These are phyloP conservation scores for Cercophora sp. DNA, from an alignment of 495 filamentous ascomycete species.

Conservation along the genomic window DNA sequence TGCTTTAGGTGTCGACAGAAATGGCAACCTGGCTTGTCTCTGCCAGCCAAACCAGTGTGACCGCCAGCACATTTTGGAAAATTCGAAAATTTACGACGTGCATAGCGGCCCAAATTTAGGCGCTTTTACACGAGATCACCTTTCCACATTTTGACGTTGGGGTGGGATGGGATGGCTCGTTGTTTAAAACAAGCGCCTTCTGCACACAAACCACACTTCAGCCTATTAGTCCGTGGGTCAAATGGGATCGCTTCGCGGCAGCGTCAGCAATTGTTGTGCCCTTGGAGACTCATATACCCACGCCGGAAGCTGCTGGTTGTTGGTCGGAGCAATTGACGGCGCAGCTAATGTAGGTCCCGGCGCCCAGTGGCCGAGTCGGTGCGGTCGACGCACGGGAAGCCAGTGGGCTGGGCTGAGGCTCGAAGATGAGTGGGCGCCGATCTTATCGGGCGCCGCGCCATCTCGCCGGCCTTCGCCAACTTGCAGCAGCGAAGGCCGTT, in stretches of 20 bases:
- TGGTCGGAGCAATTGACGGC: too few relatives aligned
- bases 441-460: not conserved
- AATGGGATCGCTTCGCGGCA: not conserved
- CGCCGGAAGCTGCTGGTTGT: too few relatives aligned
- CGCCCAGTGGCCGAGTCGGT: not conserved
- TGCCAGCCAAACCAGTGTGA: constrained; percentile 2
- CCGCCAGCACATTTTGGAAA: not conserved
- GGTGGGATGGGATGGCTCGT: too few relatives aligned
- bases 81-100: not conserved
- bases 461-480: not conserved
- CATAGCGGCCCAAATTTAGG: constrained; percentile 7
- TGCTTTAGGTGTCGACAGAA: too few relatives aligned
- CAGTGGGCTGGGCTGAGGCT: constrained; percentile 1
- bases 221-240: not conserved
- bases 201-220: not conserved
- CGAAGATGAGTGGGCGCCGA: not conserved
- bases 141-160: too few relatives aligned
- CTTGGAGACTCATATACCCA: too few relatives aligned
- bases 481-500: not conserved
- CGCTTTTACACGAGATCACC: not conserved
- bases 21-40: not conserved
- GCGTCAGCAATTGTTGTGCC: not conserved
- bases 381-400: too few relatives aligned
- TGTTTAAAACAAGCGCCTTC: constrained; percentile 7
- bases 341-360: constrained; percentile 8